phyloP scores from a whole-genome alignment of 2,329 filamentous ascomycete genomes.

The Exophiala spinifera region DNA sequence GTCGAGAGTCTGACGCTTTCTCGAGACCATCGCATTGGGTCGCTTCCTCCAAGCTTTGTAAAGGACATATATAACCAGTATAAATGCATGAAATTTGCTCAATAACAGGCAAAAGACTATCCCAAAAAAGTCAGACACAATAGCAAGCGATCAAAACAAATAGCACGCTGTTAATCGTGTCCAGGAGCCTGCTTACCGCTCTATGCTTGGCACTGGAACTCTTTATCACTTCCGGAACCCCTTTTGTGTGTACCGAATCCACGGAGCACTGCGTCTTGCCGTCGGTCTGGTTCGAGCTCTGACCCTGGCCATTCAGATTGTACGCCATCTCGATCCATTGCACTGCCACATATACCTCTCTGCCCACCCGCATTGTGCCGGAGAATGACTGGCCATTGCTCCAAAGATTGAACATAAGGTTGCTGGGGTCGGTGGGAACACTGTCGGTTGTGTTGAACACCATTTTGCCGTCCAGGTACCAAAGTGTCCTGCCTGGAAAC shows the following conservation, averaged over 20 bases:
- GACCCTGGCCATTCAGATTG: constrained; percentile 27
- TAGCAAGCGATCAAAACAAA: background rate
- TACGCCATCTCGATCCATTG: constrained; percentile 44
- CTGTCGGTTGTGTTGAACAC: constrained; percentile 35
- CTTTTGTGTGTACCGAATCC: constrained; percentile 1
- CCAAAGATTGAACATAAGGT: constrained; percentile 43
- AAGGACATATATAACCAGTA: no score
- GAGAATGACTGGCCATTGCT: constrained; percentile 44
- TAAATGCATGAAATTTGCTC: no score
- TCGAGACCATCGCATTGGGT: no score
- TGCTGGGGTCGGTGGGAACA: constrained; percentile 38
- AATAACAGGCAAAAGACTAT: no score
- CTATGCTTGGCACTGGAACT: background rate
- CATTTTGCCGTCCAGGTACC: constrained; percentile 37
- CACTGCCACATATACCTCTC: constrained; percentile 39
- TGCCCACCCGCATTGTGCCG: constrained; percentile 39
- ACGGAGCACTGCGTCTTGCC: background rate
- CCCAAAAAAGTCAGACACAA: constrained; percentile 24
- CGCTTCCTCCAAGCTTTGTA: no score
- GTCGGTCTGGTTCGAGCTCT: background rate
- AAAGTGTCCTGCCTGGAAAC: constrained; percentile 35
- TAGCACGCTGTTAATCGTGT: background rate
- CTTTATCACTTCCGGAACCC: background rate
- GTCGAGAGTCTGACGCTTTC: no score
- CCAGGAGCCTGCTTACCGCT: background rate